Base-by-base conservation (phyloP, 768 basidiomycete genomes). In the Coprinopsis sp. region DNA sequence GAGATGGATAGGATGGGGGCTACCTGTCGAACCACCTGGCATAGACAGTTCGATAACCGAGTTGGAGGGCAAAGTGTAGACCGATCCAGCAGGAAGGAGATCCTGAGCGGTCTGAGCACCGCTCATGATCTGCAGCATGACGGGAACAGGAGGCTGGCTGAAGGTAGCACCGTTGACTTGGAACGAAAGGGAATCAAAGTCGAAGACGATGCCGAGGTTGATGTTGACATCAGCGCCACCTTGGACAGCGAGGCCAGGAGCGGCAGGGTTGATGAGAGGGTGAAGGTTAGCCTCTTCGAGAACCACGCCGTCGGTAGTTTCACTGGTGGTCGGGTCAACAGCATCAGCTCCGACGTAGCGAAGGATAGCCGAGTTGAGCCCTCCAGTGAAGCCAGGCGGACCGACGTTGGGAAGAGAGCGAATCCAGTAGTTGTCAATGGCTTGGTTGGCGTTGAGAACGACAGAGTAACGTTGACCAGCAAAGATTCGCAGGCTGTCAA, bases 281-380 rank as follows among this genome's bases (percentile, higher is more conserved):
- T 60, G 65, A 0, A 77, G 61, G 19, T 62, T 52, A 1, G 61
- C 64, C 52, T 76, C 75, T 2, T 63, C 33, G 22, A 76, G 53
- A 1, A 58, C 62, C 16, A 58, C 65, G 1, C 25, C 48, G 11
- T 31, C 55, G 5, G 47, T 18, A 1, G 63, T 55, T 5, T 65
- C 58, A 2, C 44, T 59, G 1, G 69, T 70, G 1, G 64, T 69
- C 1, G 78, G 77, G 29, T 77, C 65, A 1, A 44, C 50, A 12
- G 34, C 43, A 1, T 62, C 49, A 0, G 74, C 76, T 13, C 74
- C 74, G 10, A 33, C 46, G 55, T 80, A 80, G 10, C 73, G 69
- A 8, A 79, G 59, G 37, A 79, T 77, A 2, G 76, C 81, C 13
- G 73, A 77, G 56, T 77, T 81, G 16, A 74, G 51, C 14, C 77